Evolutionary conservation across 345 rosid genomes (phyloP).

Genomic region (Moricandia arvensis): DNA sequence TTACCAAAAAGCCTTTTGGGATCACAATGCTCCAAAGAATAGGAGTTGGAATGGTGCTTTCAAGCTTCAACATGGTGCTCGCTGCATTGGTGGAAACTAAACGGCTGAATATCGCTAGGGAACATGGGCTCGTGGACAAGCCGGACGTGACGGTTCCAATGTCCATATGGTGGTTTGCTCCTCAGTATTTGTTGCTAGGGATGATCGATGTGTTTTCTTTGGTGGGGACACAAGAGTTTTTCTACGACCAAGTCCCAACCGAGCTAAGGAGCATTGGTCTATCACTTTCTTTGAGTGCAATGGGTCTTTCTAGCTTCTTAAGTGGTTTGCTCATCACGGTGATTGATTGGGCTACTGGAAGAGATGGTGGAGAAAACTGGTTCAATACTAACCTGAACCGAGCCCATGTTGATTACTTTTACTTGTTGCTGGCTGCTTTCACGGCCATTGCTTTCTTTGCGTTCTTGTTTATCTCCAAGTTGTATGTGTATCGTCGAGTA

Average conservation of each 20-base stretch:
- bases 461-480: constrained; percentile 43
- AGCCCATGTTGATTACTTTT: constrained; percentile 60
- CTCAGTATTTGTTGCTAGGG: constrained; percentile 64
- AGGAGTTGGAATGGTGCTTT: constrained; percentile 64
- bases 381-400: constrained; percentile 66
- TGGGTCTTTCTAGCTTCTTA: constrained; percentile 74
- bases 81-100: constrained; percentile 61
- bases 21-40: constrained; percentile 79
- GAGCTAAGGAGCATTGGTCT: constrained; percentile 80
- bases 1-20: constrained; percentile 61
- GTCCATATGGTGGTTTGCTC: constrained; percentile 79
- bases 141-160: constrained; percentile 62
- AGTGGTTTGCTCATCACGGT: constrained; percentile 59
- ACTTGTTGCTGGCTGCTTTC: constrained; percentile 65
- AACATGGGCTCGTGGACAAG: constrained; percentile 48
- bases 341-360: constrained; percentile 47
- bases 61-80: constrained; percentile 53
- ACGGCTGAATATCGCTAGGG: constrained; percentile 48
- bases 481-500: constrained; percentile 43
- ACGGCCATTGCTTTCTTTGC: constrained; percentile 37
- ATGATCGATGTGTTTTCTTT: constrained; percentile 60
- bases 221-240: constrained; percentile 83
- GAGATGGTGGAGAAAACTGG: constrained; percentile 50
- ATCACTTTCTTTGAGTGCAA: constrained; percentile 56
- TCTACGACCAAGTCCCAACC: constrained; percentile 85